phyloP scores from a whole-genome alignment of 352 stramenopile genomes.

The Pythium monospermum region DNA sequence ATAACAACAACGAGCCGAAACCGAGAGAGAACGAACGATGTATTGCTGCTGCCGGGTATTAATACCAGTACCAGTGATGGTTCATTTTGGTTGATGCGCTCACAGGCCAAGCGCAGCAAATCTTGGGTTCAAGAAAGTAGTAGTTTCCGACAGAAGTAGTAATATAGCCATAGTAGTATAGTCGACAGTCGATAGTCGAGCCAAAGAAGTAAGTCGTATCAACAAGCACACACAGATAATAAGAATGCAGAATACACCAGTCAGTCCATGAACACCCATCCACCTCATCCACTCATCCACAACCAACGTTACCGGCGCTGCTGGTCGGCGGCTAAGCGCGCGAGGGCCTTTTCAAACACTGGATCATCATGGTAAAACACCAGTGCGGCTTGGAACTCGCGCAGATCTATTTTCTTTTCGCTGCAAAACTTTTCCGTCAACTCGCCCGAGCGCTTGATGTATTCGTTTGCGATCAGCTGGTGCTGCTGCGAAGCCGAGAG shows the following conservation, averaged over 20 bases:
- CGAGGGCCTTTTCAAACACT: constrained; percentile 55
- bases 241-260: too few species aligned
- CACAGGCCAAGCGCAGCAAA: constrained; percentile 18
- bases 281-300: neutral
- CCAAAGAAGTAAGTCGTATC: too few species aligned
- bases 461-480: constrained; percentile 51
- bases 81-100: neutral
- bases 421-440: constrained; percentile 51
- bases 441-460: constrained; percentile 58
- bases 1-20: neutral
- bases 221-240: constrained; percentile 1
- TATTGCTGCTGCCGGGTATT: too few species aligned
- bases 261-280: too few species aligned
- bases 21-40: too few species aligned
- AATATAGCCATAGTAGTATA: constrained; percentile 12
- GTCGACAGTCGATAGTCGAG: constrained; percentile 11
- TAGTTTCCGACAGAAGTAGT: constrained; percentile 5
- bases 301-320: constrained; percentile 54
- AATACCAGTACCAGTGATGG: constrained; percentile 5
- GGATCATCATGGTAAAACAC: constrained; percentile 78
- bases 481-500: constrained; percentile 38
- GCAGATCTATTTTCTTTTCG: constrained; percentile 50
- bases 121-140: constrained; percentile 2
- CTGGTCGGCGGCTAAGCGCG: constrained; percentile 56
- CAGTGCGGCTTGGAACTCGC: constrained; percentile 65